A percentile compares a stretch with the other conserved stretches of the same genome.
These are phyloP conservation scores for Aspergillus neoniger DNA, from an alignment of 2,329 filamentous ascomycete genomes.

Conservation along the genomic window DNA sequence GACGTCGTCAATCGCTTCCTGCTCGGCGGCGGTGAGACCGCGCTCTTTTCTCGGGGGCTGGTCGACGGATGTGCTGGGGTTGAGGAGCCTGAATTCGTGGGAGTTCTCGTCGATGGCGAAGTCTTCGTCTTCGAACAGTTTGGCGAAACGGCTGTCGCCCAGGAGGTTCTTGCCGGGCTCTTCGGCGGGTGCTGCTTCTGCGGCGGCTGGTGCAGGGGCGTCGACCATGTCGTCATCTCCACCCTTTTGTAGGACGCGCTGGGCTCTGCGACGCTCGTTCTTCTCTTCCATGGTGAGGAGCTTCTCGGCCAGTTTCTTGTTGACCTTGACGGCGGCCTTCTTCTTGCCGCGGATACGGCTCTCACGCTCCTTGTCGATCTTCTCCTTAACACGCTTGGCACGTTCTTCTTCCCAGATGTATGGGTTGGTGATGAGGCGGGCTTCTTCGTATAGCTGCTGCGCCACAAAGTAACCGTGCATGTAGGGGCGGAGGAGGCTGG, in stretches of 20 bases:
- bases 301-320: constrained; percentile 66
- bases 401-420: constrained; percentile 92
- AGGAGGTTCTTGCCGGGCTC: constrained; percentile 64
- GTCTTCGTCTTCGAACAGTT: constrained; percentile 88
- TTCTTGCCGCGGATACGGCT: constrained; percentile 91
- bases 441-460: constrained; percentile 93
- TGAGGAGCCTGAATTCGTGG: constrained; percentile 82
- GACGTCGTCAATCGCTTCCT: constrained; percentile 59
- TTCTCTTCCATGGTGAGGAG: constrained; percentile 63
- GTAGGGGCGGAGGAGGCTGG: constrained; percentile 85
- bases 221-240: constrained; percentile 53
- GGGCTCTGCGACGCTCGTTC: constrained; percentile 47
- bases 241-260: constrained; percentile 55
- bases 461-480: constrained; percentile 99
- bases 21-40: constrained; percentile 63
- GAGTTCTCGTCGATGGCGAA: constrained; percentile 90
- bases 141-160: constrained; percentile 80
- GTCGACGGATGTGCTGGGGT: constrained; percentile 71
- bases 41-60: constrained; percentile 40
- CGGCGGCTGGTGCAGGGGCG: constrained; percentile 23
- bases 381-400: constrained; percentile 86
- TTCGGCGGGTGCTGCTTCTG: constrained; percentile 15
- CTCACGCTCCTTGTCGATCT: constrained; percentile 95
- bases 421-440: constrained; percentile 86
- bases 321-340: constrained; percentile 89